These are phyloP conservation scores for Botrytis tulipae DNA, from an alignment of 2,329 filamentous ascomycete species.

Conservation along the genomic window DNA sequence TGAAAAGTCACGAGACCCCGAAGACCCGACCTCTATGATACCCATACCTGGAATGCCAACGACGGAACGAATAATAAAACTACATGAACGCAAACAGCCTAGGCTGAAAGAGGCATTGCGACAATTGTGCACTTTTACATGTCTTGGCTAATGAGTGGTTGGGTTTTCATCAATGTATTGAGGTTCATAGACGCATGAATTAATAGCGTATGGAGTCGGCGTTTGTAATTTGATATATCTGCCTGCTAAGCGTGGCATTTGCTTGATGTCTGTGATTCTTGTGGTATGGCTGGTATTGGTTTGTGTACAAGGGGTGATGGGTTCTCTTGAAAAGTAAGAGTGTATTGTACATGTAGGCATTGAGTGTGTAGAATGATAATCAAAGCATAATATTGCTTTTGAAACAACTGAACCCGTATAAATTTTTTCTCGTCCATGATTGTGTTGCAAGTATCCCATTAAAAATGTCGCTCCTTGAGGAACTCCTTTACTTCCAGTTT, in stretches of 20 bases:
- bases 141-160: conserved; percentile 44
- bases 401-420: conserved; percentile 16
- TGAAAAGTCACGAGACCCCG: conserved; percentile 64
- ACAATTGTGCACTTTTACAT: conserved; percentile 64
- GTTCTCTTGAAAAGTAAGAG: conserved; percentile 25
- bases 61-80: conserved; percentile 64
- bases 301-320: conserved; percentile 32
- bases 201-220: conserved; percentile 36
- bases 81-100: conserved; percentile 61
- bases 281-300: conserved; percentile 24
- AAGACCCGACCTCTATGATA: conserved; percentile 49
- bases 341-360: conserved; percentile 34
- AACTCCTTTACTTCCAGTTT: conserved; percentile 50
- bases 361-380: conserved; percentile 23
- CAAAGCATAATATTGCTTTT: conserved; percentile 27
- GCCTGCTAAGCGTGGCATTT: conserved; percentile 30
- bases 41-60: conserved; percentile 63
- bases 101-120: conserved; percentile 66
- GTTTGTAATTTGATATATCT: conserved; percentile 30
- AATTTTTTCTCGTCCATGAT: neutral
- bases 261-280: conserved; percentile 24
- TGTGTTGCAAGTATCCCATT: conserved; percentile 8
- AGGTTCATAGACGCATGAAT: conserved; percentile 38
- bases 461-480: conserved; percentile 43
- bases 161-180: conserved; percentile 34